Percentiles rank a stretch among this genome's conserved stretches.
Evolutionary conservation across 306 rosid species (phyloP).

Genomic region (Pyrus bretschneideri): DNA sequence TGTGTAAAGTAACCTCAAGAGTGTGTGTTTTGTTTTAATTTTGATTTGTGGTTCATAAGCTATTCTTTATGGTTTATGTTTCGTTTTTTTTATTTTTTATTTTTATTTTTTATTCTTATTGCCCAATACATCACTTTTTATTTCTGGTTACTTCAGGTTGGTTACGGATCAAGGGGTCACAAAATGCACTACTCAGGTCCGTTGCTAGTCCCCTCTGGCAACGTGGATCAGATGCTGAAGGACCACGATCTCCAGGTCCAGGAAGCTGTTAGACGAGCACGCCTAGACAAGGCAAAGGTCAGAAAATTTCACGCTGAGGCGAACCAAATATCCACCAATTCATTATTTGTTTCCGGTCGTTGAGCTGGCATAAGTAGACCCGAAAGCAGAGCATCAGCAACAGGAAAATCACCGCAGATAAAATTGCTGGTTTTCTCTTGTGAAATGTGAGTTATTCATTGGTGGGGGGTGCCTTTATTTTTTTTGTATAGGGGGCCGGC

Average conservation of each 20-base stretch:
- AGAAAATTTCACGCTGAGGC: conserved; percentile 76
- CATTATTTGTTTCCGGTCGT: conserved; percentile 88
- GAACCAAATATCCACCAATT: conserved; percentile 61
- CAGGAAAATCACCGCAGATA: conserved; percentile 20
- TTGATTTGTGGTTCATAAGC: neutral
- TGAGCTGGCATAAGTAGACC: conserved; percentile 36
- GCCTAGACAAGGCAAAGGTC: conserved; percentile 81
- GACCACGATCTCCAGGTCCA: conserved; percentile 97
- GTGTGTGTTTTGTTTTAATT: neutral
- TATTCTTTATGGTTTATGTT: neutral
- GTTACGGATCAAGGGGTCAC: conserved; percentile 89
- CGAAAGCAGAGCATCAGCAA: conserved; percentile 25
- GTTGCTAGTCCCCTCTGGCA: conserved; percentile 81
- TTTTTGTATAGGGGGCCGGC: conserved; percentile 15
- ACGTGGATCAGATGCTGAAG: conserved; percentile 95
- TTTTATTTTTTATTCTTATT: neutral
- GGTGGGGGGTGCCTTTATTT: conserved; percentile 5
- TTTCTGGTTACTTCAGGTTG: conserved; percentile 40
- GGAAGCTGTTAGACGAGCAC: conserved; percentile 86
- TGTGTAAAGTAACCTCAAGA: neutral
- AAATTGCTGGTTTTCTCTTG: conserved; percentile 24
- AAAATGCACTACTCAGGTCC: conserved; percentile 98
- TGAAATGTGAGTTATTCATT: conserved; percentile 22
- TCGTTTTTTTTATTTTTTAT: too few species aligned
- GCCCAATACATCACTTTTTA: neutral